Percentiles rank a stretch among this genome's conserved stretches.
phyloP scores from a whole-genome alignment of 306 rosid genomes.

The Datisca glomerata region DNA sequence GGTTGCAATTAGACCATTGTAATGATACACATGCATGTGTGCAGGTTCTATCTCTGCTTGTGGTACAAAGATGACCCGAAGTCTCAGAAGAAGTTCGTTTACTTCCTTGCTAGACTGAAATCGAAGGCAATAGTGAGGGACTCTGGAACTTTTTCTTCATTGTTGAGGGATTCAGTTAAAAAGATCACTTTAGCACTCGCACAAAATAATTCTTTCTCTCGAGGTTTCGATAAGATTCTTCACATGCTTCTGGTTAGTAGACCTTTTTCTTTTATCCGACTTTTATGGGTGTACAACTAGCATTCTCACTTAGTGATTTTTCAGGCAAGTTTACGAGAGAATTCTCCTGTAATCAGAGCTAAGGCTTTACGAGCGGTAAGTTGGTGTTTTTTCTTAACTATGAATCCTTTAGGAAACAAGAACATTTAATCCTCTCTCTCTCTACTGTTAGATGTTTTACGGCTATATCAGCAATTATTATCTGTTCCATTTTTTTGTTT shows the following conservation, averaged over 20 bases:
- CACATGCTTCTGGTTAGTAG: conserved; percentile 80
- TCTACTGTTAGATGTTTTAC: neutral
- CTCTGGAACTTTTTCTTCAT: conserved; percentile 51
- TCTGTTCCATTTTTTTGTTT: conserved; percentile 11
- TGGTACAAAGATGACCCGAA: conserved; percentile 94
- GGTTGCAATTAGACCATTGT: conserved; percentile 13
- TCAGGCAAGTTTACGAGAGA: conserved; percentile 83
- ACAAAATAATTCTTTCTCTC: conserved; percentile 76
- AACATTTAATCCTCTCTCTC: no score
- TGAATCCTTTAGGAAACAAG: no score
- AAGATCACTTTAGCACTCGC: conserved; percentile 72
- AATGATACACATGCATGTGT: conserved; percentile 21
- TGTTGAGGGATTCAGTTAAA: conserved; percentile 66
- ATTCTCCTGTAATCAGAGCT: conserved; percentile 83
- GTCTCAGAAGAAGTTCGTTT: conserved; percentile 50
- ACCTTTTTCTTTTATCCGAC: conserved; percentile 11
- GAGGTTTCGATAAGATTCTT: conserved; percentile 94
- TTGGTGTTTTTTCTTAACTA: conserved; percentile 13
- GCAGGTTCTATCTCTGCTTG: conserved; percentile 87
- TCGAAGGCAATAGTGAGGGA: conserved; percentile 77
- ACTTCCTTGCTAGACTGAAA: conserved; percentile 70
- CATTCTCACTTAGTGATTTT: conserved; percentile 12
- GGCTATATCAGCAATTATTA: neutral
- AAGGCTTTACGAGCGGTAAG: conserved; percentile 94
- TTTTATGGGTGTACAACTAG: conserved; percentile 7